These are phyloP conservation scores for Friedmanniomyces endolithicus DNA, from an alignment of 495 filamentous ascomycete species.

Conservation along the genomic window DNA sequence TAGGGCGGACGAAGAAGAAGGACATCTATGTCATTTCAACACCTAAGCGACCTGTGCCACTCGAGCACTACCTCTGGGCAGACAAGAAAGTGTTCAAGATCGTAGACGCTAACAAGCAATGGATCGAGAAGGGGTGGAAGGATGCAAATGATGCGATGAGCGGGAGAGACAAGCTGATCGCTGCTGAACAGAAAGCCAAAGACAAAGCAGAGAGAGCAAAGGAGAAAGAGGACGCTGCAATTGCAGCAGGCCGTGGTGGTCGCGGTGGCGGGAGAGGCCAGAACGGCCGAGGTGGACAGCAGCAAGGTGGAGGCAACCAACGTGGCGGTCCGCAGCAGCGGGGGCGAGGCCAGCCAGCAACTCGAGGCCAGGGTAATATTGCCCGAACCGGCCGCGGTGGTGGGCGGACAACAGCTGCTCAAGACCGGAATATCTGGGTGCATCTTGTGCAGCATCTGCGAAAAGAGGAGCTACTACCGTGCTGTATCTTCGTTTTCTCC, in stretches of 20 bases:
- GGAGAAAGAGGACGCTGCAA: constrained; percentile 31
- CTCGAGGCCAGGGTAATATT: constrained; percentile 64
- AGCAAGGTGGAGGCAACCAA: constrained; percentile 43
- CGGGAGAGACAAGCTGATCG: constrained; percentile 66
- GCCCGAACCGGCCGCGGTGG: constrained; percentile 74
- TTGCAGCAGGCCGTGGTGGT: constrained; percentile 21
- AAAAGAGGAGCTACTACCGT: constrained; percentile 74
- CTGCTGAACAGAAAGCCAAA: constrained; percentile 31
- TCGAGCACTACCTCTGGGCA: constrained; percentile 95
- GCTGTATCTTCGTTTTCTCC: constrained; percentile 96
- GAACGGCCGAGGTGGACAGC: constrained; percentile 27
- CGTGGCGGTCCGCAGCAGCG: constrained; percentile 41
- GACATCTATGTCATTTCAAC: constrained; percentile 99
- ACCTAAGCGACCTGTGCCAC: constrained; percentile 80
- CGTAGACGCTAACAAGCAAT: constrained; percentile 81
- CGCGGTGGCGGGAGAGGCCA: constrained; percentile 19
- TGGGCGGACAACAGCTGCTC: constrained; percentile 69
- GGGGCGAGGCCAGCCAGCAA: constrained; percentile 45
- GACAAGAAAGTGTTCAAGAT: constrained; percentile 87
- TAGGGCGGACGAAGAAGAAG: constrained; percentile 94
- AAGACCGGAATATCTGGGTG: constrained; percentile 96
- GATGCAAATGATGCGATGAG: constrained; percentile 74
- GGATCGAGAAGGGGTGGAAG: constrained; percentile 86
- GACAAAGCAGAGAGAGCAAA: constrained; percentile 39
- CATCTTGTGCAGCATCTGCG: constrained; percentile 81